Percentiles rank a stretch among this genome's conserved stretches.
These are phyloP conservation scores for Physcomitrium patens DNA, from an alignment of 225 moss, liverwort and hornwort species.

Conservation along the genomic window DNA sequence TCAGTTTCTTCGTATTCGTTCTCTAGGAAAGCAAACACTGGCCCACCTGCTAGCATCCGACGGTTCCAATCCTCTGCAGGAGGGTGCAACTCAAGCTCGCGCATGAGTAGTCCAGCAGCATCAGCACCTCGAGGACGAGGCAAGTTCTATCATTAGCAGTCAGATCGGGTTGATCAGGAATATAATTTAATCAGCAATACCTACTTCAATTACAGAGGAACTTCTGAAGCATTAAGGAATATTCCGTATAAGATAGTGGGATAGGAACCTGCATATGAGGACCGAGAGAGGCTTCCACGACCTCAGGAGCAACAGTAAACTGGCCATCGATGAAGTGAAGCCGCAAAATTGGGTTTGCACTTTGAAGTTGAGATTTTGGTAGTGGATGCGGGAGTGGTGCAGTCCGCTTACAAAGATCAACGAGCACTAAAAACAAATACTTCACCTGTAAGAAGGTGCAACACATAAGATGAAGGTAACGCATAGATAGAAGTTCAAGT, in stretches of 20 bases:
- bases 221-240: neutral
- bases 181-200: neutral
- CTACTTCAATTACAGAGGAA: conserved; percentile 1
- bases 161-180: neutral
- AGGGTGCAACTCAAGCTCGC: conserved; percentile 96
- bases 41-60: conserved; percentile 57
- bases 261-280: conserved; percentile 89
- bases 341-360: conserved; percentile 59
- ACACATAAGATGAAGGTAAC: neutral
- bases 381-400: conserved; percentile 66
- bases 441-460: conserved; percentile 69
- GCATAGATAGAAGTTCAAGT: conserved; percentile 13
- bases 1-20: conserved; percentile 40
- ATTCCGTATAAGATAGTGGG: neutral
- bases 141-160: conserved; percentile 56
- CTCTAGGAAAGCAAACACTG: conserved; percentile 41
- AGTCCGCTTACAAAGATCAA: conserved; percentile 93
- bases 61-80: conserved; percentile 95
- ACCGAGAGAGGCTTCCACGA: conserved; percentile 88
- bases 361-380: conserved; percentile 74
- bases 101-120: conserved; percentile 94
- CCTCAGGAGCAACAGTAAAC: conserved; percentile 81
- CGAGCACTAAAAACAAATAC: conserved; percentile 79
- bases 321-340: conserved; percentile 96
- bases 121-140: conserved; percentile 98